Evolutionary conservation across 164 flowering plant genomes (phyloP), one percentile per base, ranked within the genome.

Genomic region (Cinnamomum chago): DNA sequence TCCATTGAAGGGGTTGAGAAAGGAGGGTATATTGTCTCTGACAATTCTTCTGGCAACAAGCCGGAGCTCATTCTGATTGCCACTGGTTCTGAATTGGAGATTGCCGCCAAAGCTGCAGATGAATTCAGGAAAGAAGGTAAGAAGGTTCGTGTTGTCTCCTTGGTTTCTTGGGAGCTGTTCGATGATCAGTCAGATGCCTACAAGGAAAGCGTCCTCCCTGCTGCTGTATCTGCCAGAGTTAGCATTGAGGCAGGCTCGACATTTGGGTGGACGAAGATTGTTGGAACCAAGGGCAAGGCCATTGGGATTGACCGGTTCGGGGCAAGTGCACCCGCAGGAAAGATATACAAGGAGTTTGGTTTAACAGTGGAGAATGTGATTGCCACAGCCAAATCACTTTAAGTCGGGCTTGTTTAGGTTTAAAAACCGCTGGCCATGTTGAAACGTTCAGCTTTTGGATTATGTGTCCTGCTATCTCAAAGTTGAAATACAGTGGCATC

Each of bases 161-260:
- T 96, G 28, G 90, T 93, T 69, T 86, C 86, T 9, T 94, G 98
- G 99, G 97, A 91, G 80, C 89, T 93, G 40, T 96, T 88, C 75
- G 95, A 91, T 18, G 97, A 88, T 30, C 99, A 96, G 74, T 84
- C 98, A 0, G 97, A 82, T 73, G 92, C 82, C 47, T 96, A 96
- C 83, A 96, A 94, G 88, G 98, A 96, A 78, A 92, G 95, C 78
- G 97, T 96, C 62, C 82, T 96, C 50, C 99, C 98, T 15, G 82
- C 87, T 2, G 83, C 84, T 65, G 96, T 95, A 5, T 64, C 97
- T 25, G 95, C 95, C 65, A 87, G 97, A 78, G 94, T 95, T 35
- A 93, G 98, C 81, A 86, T 95, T 75, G 99, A 95, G 81, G 98
- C 98, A 65, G 99, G 92, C 25, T 77, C 97, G 10, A 96, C 98